Percentiles rank a stretch among this genome's conserved stretches.
Conservation (phyloP, 352 stramenopile species). For the Phytophthora sansomeana region DNA sequence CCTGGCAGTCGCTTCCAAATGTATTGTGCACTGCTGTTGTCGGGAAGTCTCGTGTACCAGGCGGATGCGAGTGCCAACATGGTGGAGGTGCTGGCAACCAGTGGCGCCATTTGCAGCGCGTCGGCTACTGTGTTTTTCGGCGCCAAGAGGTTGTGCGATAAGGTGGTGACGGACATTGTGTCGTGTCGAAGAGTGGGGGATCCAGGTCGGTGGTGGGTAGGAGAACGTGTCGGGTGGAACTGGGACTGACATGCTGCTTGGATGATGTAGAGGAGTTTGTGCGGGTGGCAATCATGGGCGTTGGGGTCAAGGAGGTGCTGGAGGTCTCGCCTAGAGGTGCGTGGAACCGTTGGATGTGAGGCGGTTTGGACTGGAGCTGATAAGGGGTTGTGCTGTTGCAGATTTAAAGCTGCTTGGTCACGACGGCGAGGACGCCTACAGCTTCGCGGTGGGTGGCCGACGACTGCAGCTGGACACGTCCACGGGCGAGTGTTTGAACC, state of each 20-base stretch:
- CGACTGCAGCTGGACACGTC: slow-evolving; percentile 66
- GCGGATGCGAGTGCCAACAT: slow-evolving; percentile 61
- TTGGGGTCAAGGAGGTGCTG: slow-evolving; percentile 56
- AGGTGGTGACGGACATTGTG: slow-evolving; percentile 74
- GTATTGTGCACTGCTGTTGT: slow-evolving; percentile 76
- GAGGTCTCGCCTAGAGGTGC: slow-evolving; percentile 57
- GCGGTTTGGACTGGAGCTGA: background rate
- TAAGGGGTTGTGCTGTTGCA: slow-evolving; percentile 27
- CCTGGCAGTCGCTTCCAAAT: slow-evolving; percentile 71
- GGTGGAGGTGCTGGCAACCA: slow-evolving; percentile 55
- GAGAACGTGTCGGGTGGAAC: slow-evolving; percentile 19
- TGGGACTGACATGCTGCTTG: background rate
- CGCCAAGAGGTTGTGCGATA: slow-evolving; percentile 74
- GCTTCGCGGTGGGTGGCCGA: slow-evolving; percentile 60
- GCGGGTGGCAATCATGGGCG: slow-evolving; percentile 57
- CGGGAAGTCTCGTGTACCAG: slow-evolving; percentile 68
- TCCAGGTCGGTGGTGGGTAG: slow-evolving; percentile 19
- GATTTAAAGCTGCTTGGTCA: slow-evolving; percentile 67
- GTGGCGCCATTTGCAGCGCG: slow-evolving; percentile 70
- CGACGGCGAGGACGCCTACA: slow-evolving; percentile 67
- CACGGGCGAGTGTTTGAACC: slow-evolving; percentile 60
- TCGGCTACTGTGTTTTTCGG: slow-evolving; percentile 76
- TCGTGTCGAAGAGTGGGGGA: slow-evolving; percentile 72
- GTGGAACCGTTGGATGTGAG: background rate
- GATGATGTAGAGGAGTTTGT: slow-evolving; percentile 51